Evolutionary conservation across 176 grass and related monocot species (phyloP), one percentile per base, ranked within the genome.

Genomic region (Chloris gayana): DNA sequence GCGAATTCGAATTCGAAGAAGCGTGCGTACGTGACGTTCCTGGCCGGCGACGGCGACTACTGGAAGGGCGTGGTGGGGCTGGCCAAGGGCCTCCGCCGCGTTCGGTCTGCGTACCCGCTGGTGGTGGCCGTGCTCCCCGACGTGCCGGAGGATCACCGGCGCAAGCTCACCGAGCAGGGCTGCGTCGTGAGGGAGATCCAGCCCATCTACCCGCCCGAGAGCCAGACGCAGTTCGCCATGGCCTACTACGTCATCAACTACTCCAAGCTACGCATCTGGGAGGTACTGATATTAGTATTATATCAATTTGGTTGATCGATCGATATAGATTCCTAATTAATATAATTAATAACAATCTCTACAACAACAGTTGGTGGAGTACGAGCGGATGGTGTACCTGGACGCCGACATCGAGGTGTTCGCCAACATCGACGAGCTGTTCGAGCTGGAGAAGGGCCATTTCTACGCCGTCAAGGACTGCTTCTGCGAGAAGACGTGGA

Each of bases 261-360:
- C 79, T 97, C 94, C 86, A 97, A 97, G 89, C 94, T 97, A 72
- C 91, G 91, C 17, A 94, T 97, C 70, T 97, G 94, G 94, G 91
- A 89, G 94, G 51, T 54, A 22, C n/a, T n/a, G n/a, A n/a, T n/a
- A n/a, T n/a, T n/a, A n/a, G n/a, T n/a, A n/a, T n/a, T n/a, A n/a
- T n/a, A n/a, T n/a, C n/a, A n/a, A n/a, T n/a, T n/a, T n/a, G n/a
- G n/a, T n/a, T n/a, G n/a, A n/a, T n/a, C n/a, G n/a, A n/a, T n/a
- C n/a, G n/a, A n/a, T n/a, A n/a, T n/a, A n/a, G n/a, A n/a, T n/a
- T n/a, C n/a, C n/a, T n/a, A n/a, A n/a, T n/a, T n/a, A n/a, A n/a
- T n/a, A n/a, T n/a, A n/a, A n/a, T n/a, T n/a, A n/a, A n/a, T n/a
- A n/a, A n/a, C n/a, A n/a, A n/a, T n/a, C n/a, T n/a, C n/a, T n/a